Evolutionary conservation across 2,329 filamentous ascomycete genomes (phyloP).

Genomic region (Apiospora sp.): DNA sequence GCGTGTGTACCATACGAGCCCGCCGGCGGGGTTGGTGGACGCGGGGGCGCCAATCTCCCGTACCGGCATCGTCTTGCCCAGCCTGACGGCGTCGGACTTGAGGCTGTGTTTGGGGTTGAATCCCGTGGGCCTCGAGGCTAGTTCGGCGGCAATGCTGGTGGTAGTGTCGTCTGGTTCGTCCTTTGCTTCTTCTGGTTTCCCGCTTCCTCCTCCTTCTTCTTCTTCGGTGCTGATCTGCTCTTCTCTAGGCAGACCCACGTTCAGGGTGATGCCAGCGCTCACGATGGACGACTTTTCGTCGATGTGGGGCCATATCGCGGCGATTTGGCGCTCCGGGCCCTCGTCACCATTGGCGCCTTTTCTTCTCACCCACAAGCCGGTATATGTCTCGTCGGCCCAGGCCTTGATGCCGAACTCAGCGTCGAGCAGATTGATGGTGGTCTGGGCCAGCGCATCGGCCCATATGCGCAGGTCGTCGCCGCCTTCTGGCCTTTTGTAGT

Average conservation of each 20-base stretch:
- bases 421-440: neutral
- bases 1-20: constrained; percentile 22
- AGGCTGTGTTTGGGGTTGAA: neutral
- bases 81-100: neutral
- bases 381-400: neutral
- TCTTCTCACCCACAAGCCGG: neutral
- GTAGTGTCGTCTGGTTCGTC: neutral
- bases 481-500: neutral
- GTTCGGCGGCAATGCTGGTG: constrained; percentile 21
- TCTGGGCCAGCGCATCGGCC: neutral
- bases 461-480: neutral
- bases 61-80: neutral
- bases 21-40: no score
- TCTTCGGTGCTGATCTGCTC: neutral
- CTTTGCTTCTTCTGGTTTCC: neutral
- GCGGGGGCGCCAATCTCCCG: neutral
- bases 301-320: constrained; percentile 17
- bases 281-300: neutral
- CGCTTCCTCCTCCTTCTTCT: neutral
- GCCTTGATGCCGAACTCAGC: constrained; percentile 8
- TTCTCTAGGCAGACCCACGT: neutral
- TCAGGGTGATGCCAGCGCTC: constrained; percentile 9
- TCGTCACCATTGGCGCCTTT: no score
- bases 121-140: neutral
- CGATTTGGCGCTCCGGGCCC: neutral